phyloP scores from a whole-genome alignment of 768 basidiomycete genomes.

The Cystobasidium tubakii region DNA sequence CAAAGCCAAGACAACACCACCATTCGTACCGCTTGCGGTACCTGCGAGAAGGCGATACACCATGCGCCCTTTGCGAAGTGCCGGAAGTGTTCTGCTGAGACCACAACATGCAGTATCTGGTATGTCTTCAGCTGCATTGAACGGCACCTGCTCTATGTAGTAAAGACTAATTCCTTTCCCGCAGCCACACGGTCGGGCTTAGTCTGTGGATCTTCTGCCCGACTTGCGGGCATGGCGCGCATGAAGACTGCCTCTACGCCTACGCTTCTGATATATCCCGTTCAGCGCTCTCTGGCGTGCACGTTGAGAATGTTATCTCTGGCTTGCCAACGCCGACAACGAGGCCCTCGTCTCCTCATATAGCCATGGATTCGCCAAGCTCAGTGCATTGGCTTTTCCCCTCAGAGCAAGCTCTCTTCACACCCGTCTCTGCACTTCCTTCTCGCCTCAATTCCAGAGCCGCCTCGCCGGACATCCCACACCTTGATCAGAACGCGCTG shows the following conservation, averaged over 20 bases:
- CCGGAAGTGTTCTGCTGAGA: constrained; percentile 13
- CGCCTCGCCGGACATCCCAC: constrained; percentile 17
- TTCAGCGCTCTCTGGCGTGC: background rate
- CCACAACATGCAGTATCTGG: constrained; percentile 27
- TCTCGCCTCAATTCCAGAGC: constrained; percentile 29
- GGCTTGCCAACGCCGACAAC: constrained; percentile 18
- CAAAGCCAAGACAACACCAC: constrained; percentile 32
- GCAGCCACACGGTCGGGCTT: constrained; percentile 14
- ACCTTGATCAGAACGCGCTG: constrained; percentile 10
- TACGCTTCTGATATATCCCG: constrained; percentile 29
- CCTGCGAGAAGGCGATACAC: constrained; percentile 15
- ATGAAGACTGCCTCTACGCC: constrained; percentile 30
- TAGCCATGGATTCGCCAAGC: constrained; percentile 4
- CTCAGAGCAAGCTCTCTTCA: constrained; percentile 34
- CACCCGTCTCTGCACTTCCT: background rate
- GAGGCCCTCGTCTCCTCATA: background rate
- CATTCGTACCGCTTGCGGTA: constrained; percentile 31
- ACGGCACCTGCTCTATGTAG: too few relatives aligned
- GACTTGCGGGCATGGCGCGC: constrained; percentile 31
- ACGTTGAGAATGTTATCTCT: background rate
- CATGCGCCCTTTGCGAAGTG: constrained; percentile 24
- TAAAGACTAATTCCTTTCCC: too few relatives aligned
- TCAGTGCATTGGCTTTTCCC: constrained; percentile 30
- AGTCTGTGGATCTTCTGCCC: constrained; percentile 19
- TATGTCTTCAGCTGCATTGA: background rate